Base-by-base conservation (phyloP, 345 rosid species). In the Raphanus raphanistrum region DNA sequence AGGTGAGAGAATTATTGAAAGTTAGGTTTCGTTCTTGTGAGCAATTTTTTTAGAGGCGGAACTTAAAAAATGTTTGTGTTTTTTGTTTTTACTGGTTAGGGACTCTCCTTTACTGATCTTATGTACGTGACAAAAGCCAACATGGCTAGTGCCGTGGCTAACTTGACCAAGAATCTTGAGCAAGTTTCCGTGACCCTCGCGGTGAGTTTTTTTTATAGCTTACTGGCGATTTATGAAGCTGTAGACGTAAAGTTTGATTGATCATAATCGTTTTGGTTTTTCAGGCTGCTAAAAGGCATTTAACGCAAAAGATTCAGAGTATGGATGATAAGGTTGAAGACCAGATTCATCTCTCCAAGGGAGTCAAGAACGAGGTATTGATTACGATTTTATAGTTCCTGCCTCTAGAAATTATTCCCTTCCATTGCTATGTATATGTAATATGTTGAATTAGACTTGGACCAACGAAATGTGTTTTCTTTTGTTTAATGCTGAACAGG, bases 271-370 rank as follows among this genome's bases (percentile, higher is more conserved):
- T 65, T 65, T 36, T 72, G 71, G 74, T 82, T 71, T 38, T 17
- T 76, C 84, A 95, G 98, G 86, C 87, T 64, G 94, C 91, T 5
- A 95, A 95, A 85, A 85, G 80, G 80, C 98, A 92, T 86, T 85
- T 95, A 62, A 92, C 96, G 1, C 96, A 92, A 76, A 82, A 93
- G 73, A 88, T 95, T 68, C 90, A 87, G 79, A 84, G 80, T 68
- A 82, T 95, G 84, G 93, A 86, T 82, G 94, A 92, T 78, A 92
- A 90, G 85, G 90, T 91, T 86, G 98, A 92, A 55, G 81, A 76
- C 72, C 96, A 92, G 79, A 88, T 85, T 82, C 92, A 87, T 80
- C 83, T 91, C 65, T 91, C 97, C 8, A 87, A 84, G 85, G 86
- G 78, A 79, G 84, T 95, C 61, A 85, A 86, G 72, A 83, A 84